Evolutionary conservation across 352 stramenopile species (phyloP), one percentile per base, ranked within the genome.

Genomic region (Phytophthora nicotianae): DNA sequence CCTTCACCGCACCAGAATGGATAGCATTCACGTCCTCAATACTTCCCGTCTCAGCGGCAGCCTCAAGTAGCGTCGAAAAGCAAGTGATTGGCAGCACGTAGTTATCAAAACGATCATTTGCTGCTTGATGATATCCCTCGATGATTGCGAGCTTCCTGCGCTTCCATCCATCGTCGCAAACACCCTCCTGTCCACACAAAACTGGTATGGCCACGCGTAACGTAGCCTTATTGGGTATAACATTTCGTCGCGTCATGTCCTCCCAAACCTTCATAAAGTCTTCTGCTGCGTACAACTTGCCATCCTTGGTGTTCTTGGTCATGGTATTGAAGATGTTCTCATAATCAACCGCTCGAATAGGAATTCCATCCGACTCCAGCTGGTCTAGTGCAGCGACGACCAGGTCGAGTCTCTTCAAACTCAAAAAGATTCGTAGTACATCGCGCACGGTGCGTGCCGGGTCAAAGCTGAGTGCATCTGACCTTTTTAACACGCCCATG

Each of bases 201-300:
- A 50, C 40, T 20, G 75, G 61, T 48, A 67, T 70, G 20, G 70
- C 50, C 37, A 83, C 19, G 11, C 67, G 75, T 43, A 83, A 38
- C 11, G 70, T 41, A 7, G 65, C 43, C 29, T 76, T 81, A n/a
- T 56, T 84, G 1, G 79, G 62, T 6, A 27, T 20, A 26, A 88
- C 60, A 11, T 43, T 67, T 19, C 73, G 74, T 27, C 56, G 47
- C 2, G 17, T 29, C 69, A 90, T 88, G 21, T 79, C 70, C 17
- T 77, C 46, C 57, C 74, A 83, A 11, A 90, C 53, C 23, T 42
- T 17, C 16, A 74, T 72, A 41, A 87, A 80, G 19, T 81, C 75
- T 16, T 68, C 50, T 0, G 41, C 63, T 20, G 49, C 55, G 62
- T 75, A 86, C 33, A 59, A 17, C 0, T 56, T 17, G 5, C 10